phyloP scores from a whole-genome alignment of 306 rosid genomes.

The Myrica gale region DNA sequence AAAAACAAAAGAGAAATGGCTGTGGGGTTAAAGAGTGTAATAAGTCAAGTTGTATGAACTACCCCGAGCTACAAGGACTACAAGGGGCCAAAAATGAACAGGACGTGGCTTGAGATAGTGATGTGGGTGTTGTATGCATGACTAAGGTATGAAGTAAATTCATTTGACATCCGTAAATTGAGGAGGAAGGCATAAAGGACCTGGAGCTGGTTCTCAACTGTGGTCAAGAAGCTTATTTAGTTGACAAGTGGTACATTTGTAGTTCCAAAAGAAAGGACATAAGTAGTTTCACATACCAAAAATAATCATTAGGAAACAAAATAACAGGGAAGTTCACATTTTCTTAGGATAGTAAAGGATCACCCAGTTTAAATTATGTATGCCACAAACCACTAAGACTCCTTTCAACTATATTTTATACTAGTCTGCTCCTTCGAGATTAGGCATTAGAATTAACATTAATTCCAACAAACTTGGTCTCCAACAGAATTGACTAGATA shows the following conservation, averaged over 20 bases:
- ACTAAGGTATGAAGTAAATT: neutral
- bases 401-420: neutral
- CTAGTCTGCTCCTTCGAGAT: neutral
- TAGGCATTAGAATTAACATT: neutral
- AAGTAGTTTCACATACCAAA: neutral
- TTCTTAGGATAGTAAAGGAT: neutral
- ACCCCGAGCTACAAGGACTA: neutral
- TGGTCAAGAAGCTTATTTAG: neutral
- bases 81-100: neutral
- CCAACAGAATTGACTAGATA: conserved; percentile 22
- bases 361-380: neutral
- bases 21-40: neutral
- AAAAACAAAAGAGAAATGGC: neutral
- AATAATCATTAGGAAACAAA: neutral
- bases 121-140: too few relatives aligned
- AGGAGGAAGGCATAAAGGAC: neutral
- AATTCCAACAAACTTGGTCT: neutral
- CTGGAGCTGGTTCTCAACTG: neutral
- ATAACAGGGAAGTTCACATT: neutral
- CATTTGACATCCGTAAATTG: neutral
- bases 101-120: neutral
- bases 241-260: neutral
- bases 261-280: neutral
- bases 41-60: neutral
- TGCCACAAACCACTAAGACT: neutral